A percentile compares a stretch with the other conserved stretches of the same genome.
phyloP scores from a whole-genome alignment of 345 rosid species.

The Zanthoxylum bungeanum region DNA sequence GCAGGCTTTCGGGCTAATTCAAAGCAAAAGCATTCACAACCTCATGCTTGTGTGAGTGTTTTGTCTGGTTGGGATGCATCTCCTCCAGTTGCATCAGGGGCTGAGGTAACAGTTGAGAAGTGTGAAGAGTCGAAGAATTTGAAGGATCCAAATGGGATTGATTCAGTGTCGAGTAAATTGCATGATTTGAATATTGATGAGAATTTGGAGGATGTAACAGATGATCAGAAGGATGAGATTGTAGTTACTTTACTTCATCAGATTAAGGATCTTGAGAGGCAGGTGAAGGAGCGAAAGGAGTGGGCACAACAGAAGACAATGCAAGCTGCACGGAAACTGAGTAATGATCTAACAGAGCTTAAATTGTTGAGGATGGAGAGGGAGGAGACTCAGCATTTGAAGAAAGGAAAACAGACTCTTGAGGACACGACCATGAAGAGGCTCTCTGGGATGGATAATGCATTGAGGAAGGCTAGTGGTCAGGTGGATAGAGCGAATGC shows the following conservation, averaged over 20 bases:
- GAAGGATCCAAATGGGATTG: conserved; percentile 51
- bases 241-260: conserved; percentile 56
- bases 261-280: conserved; percentile 72
- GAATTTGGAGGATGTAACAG: conserved; percentile 50
- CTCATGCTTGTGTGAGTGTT: conserved; percentile 31
- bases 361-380: conserved; percentile 76
- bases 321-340: conserved; percentile 93
- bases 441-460: conserved; percentile 79
- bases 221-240: conserved; percentile 75
- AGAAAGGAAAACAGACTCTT: conserved; percentile 78
- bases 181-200: conserved; percentile 78
- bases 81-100: conserved; percentile 24
- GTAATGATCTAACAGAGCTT: conserved; percentile 77
- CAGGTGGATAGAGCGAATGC: conserved; percentile 79
- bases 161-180: conserved; percentile 60
- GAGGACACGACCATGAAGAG: conserved; percentile 80
- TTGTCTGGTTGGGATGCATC: conserved; percentile 31
- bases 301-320: conserved; percentile 98
- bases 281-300: conserved; percentile 80
- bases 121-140: conserved; percentile 42
- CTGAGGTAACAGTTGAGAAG: conserved; percentile 33
- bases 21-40: conserved; percentile 53
- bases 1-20: conserved; percentile 80
- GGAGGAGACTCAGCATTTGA: conserved; percentile 74
- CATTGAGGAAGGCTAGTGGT: conserved; percentile 73